Evolutionary conservation across 495 filamentous ascomycete genomes (phyloP).

Genomic region (Mytilinidion resinicola): DNA sequence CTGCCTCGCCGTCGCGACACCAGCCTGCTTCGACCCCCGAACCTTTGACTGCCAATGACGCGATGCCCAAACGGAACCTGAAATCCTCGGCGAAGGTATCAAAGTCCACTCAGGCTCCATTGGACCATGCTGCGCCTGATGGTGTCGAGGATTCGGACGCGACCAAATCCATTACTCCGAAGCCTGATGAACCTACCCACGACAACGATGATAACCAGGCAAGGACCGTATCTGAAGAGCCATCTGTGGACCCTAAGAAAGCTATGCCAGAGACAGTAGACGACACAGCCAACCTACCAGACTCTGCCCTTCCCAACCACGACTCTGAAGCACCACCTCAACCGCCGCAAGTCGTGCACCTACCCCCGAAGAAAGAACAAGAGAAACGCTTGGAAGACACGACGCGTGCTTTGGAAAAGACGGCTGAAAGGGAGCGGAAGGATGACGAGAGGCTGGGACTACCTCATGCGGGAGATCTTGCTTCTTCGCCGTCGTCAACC

Average conservation of each 20-base stretch:
- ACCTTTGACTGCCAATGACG: not conserved
- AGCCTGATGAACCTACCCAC: not conserved
- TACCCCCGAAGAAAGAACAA: slow-evolving; percentile 35
- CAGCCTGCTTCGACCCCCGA: slow-evolving; percentile 6
- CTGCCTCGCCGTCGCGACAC: slow-evolving; percentile 20
- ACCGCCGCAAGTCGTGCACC: slow-evolving; percentile 31
- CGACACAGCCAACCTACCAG: slow-evolving; percentile 18
- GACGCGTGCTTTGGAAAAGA: slow-evolving; percentile 25
- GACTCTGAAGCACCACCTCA: slow-evolving; percentile 9
- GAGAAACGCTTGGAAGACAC: slow-evolving; percentile 30
- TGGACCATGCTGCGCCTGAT: not conserved
- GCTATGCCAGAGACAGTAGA: slow-evolving; percentile 19
- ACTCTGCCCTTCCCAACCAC: slow-evolving; percentile 10
- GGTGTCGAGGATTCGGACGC: not conserved
- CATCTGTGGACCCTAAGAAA: slow-evolving; percentile 15
- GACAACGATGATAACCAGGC: not conserved
- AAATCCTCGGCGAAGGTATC: not conserved
- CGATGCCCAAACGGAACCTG: not conserved
- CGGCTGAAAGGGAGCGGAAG: slow-evolving; percentile 19
- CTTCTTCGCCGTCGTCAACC: slow-evolving; percentile 40
- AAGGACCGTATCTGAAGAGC: slow-evolving; percentile 11
- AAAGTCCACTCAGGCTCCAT: too few species aligned
- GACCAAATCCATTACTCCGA: not conserved
- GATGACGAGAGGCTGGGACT: slow-evolving; percentile 20
- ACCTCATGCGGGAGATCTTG: slow-evolving; percentile 23